These are phyloP conservation scores for Mortierella sp. DNA, from an alignment of 371 early-diverging fungal species.

Conservation along the genomic window DNA sequence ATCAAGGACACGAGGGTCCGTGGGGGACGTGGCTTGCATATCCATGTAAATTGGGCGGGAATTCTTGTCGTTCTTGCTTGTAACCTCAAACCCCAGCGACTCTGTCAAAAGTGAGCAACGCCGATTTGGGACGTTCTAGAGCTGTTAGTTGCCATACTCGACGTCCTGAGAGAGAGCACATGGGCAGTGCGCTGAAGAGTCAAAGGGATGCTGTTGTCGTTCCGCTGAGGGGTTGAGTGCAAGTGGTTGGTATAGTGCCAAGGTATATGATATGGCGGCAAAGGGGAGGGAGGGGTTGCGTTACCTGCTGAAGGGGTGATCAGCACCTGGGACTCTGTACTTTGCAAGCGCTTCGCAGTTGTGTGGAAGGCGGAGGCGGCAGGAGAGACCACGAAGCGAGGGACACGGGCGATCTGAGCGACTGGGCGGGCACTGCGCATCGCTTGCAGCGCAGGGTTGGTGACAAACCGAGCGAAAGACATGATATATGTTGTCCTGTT, in stretches of 20 bases:
- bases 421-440: slow-evolving; percentile 39
- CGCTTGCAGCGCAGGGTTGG: slow-evolving; percentile 17
- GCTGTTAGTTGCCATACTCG: no score
- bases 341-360: slow-evolving; percentile 29
- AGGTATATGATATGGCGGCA: background rate
- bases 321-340: slow-evolving; percentile 29
- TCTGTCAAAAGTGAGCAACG: slow-evolving; percentile 38
- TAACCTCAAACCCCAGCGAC: slow-evolving; percentile 67
- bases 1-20: slow-evolving; percentile 98
- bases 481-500: slow-evolving; percentile 11
- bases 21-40: slow-evolving; percentile 97
- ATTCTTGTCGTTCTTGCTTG: slow-evolving; percentile 39
- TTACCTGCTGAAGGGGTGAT: slow-evolving; percentile 42
- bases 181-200: no score
- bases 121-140: no score
- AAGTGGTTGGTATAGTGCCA: no score
- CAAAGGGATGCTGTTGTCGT: no score
- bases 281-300: background rate
- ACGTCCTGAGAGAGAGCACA: no score
- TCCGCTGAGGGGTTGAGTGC: no score
- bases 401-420: slow-evolving; percentile 9
- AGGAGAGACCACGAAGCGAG: slow-evolving; percentile 35
- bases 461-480: slow-evolving; percentile 33
- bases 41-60: slow-evolving; percentile 92
- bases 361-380: slow-evolving; percentile 47